These are phyloP conservation scores for Fusarium mexicanum DNA, from an alignment of 2,329 filamentous ascomycete species.

Conservation along the genomic window DNA sequence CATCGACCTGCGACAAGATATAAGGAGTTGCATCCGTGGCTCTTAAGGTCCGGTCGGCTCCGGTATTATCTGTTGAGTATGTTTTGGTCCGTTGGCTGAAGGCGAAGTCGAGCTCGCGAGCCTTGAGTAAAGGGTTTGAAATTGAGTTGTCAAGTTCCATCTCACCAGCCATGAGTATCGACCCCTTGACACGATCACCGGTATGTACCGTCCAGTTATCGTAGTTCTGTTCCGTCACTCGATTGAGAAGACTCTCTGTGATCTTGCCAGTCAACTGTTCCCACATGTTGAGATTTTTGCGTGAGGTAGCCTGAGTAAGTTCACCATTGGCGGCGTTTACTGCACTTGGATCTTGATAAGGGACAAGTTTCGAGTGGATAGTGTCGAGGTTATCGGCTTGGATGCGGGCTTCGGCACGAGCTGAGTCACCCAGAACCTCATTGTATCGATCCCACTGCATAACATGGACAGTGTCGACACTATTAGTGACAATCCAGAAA, in stretches of 20 bases:
- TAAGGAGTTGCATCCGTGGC: slow-evolving; percentile 60
- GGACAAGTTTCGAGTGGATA: slow-evolving; percentile 54
- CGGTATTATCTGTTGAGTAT: slow-evolving; percentile 52
- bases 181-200: slow-evolving; percentile 60
- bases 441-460: slow-evolving; percentile 66
- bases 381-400: slow-evolving; percentile 54
- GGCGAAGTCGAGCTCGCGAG: slow-evolving; percentile 58
- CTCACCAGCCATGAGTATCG: slow-evolving; percentile 50
- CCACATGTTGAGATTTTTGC: slow-evolving; percentile 58
- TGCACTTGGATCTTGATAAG: slow-evolving; percentile 54
- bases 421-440: slow-evolving; percentile 63
- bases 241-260: slow-evolving; percentile 54
- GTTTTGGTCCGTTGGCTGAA: slow-evolving; percentile 56
- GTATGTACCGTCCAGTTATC: slow-evolving; percentile 64
- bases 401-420: slow-evolving; percentile 56
- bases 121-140: slow-evolving; percentile 45
- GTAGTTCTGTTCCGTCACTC: slow-evolving; percentile 55
- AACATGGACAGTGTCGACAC: slow-evolving; percentile 52
- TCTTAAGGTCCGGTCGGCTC: slow-evolving; percentile 53
- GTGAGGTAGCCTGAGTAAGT: slow-evolving; percentile 28
- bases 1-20: slow-evolving; percentile 53
- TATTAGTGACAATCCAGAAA: slow-evolving; percentile 63
- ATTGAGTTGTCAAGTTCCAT: slow-evolving; percentile 54
- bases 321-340: slow-evolving; percentile 28
- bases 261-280: slow-evolving; percentile 61